These are phyloP conservation scores for Crucibulum laeve DNA, from an alignment of 768 basidiomycete genomes.

Conservation along the genomic window DNA sequence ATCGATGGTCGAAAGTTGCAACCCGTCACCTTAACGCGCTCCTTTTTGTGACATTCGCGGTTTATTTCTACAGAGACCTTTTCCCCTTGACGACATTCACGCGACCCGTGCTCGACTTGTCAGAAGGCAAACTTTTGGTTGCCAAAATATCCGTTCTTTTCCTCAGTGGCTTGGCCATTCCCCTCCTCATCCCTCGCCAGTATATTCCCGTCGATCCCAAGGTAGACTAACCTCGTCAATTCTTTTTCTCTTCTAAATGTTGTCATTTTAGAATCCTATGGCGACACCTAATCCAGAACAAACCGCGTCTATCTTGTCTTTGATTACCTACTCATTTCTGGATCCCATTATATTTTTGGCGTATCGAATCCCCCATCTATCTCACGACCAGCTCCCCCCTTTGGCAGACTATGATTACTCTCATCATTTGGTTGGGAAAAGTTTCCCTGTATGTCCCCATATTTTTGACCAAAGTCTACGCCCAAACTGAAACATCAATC, in stretches of 20 bases:
- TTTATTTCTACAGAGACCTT: constrained; percentile 56
- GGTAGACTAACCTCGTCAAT: background rate
- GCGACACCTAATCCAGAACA: constrained; percentile 42
- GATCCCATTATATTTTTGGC: constrained; percentile 47
- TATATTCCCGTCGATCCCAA: constrained; percentile 57
- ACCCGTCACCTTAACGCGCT: constrained; percentile 45
- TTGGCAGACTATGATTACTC: constrained; percentile 59
- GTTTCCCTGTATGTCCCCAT: constrained; percentile 16
- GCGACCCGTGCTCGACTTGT: constrained; percentile 41
- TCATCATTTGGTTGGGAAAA: constrained; percentile 16
- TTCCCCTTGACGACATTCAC: constrained; percentile 56
- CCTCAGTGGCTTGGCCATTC: constrained; percentile 42
- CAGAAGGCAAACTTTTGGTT: constrained; percentile 50
- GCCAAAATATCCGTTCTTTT: constrained; percentile 41
- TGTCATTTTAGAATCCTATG: constrained; percentile 24
- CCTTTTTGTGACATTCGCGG: constrained; percentile 39
- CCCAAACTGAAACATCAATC: background rate
- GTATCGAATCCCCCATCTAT: constrained; percentile 40
- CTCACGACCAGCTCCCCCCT: constrained; percentile 52
- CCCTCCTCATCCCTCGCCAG: constrained; percentile 49
- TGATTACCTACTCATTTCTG: constrained; percentile 47
- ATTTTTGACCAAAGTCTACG: background rate
- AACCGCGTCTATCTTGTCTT: constrained; percentile 41
- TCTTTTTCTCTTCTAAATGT: background rate
- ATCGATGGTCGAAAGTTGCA: constrained; percentile 28